Base-by-base conservation (phyloP, 2,329 filamentous ascomycete species). In the Penicillium brevicompactum region DNA sequence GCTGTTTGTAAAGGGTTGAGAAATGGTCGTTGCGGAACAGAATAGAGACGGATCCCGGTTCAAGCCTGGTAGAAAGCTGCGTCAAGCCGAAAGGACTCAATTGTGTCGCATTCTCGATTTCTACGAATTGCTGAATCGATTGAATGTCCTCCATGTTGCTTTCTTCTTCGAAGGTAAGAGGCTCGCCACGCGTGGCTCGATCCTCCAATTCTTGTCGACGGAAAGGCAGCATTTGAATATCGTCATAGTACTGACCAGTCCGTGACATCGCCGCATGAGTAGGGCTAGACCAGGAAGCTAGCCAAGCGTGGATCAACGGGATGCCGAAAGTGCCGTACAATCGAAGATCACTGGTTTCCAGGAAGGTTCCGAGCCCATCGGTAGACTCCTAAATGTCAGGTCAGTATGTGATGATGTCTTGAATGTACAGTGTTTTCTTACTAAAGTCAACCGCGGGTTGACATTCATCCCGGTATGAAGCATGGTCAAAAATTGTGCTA, bases 11-110 rank as follows among this genome's bases (percentile, higher is more conserved):
- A 0, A 99, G 74, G 0, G 93, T 97, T 41, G 91, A 92, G 69
- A 99, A 99, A 71, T 99, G 94, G 68, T 99, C 93, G 66, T 99
- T 99, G 24, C 94, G 86, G 78, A 99, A 99, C 1, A 99, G 76
- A 47, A 99, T 97, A 0, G 91, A 91, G 58, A 97, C 85, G 1
- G 89, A 86, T 1, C 92, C 93, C 1, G 91, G 88, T 11, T 83
- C 78, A 54, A 97, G 82, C 5, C 83, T 86, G 48, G 85, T 84
- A 0, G 82, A 82, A 38, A 97, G 87, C 1, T 89, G 84, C 38
- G 89, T 83, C 2, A 99, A 80, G 0, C 94, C 94, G 72, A 88
- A 89, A 0, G 84, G 79, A 0, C 94, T 97, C 21, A 99, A 78
- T 66, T 99, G 94, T 0, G 94, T 97, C 0, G 91, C 88, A 57